These are phyloP conservation scores for Cladosporium sp. DNA, from an alignment of 2,329 filamentous ascomycete species.

Conservation along the genomic window DNA sequence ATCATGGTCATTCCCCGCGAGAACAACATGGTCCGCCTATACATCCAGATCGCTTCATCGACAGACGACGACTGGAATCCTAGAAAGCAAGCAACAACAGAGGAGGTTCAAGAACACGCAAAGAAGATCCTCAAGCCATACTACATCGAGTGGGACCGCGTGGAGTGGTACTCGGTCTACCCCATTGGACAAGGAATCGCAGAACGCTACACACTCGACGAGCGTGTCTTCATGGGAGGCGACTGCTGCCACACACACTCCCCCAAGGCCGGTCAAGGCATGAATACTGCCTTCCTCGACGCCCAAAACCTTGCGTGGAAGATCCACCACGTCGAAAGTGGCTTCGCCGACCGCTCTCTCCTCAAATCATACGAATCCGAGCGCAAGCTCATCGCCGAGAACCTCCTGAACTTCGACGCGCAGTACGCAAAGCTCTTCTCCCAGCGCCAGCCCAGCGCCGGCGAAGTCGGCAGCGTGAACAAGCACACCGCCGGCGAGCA, in stretches of 20 bases:
- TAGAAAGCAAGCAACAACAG: constrained; percentile 55
- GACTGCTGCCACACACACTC: constrained; percentile 61
- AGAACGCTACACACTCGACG: constrained; percentile 61
- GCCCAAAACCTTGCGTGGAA: constrained; percentile 94
- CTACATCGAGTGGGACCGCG: constrained; percentile 58
- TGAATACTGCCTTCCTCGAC: constrained; percentile 57
- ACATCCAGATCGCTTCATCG: constrained; percentile 59
- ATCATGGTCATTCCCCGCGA: constrained; percentile 61
- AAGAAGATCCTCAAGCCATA: constrained; percentile 59
- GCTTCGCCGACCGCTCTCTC: constrained; percentile 70
- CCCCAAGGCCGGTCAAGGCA: constrained; percentile 62
- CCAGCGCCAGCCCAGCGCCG: constrained; percentile 66
- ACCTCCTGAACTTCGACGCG: constrained; percentile 79
- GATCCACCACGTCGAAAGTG: constrained; percentile 82
- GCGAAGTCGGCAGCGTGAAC: constrained; percentile 66
- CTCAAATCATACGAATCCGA: constrained; percentile 84
- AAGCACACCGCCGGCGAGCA: constrained; percentile 41
- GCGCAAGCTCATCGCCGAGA: constrained; percentile 79
- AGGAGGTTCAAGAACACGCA: constrained; percentile 56
- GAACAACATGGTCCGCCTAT: constrained; percentile 52
- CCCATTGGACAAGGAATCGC: constrained; percentile 63
- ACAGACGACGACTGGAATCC: constrained; percentile 59
- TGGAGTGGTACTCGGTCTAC: constrained; percentile 65
- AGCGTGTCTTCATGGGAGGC: constrained; percentile 63
- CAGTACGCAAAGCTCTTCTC: constrained; percentile 90